Conservation (phyloP, 2,329 filamentous ascomycete genomes). For the Lojkania enalia region DNA sequence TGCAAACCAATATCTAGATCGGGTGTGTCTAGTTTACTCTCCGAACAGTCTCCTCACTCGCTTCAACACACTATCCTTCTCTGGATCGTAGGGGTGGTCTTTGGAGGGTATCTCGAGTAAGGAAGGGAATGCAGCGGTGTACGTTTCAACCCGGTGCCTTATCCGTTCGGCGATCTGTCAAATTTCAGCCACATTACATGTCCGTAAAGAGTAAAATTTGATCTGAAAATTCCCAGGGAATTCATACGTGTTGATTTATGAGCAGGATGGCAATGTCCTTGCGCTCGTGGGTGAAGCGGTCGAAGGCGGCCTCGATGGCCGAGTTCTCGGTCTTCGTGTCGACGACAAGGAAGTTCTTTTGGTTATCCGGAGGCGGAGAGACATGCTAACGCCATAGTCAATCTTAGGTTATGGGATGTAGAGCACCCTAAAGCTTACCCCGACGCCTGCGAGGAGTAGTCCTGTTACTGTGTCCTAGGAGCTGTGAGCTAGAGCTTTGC, state of each 20-base stretch:
- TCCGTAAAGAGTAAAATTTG: no score
- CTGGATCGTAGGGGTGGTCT: slow-evolving; percentile 97
- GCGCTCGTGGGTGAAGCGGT: slow-evolving; percentile 81
- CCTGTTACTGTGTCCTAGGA: slow-evolving; percentile 90
- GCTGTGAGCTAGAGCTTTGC: slow-evolving; percentile 16
- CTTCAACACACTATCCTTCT: slow-evolving; percentile 96
- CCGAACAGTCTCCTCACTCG: slow-evolving; percentile 76
- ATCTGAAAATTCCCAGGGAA: no score
- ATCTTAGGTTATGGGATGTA: background rate
- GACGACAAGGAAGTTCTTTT: slow-evolving; percentile 98
- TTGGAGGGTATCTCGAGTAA: slow-evolving; percentile 97
- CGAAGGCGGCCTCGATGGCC: slow-evolving; percentile 87
- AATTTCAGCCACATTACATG: slow-evolving; percentile 4
- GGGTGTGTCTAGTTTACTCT: no score
- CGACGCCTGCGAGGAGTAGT: slow-evolving; percentile 90
- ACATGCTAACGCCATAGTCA: slow-evolving; percentile 69
- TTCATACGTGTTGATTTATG: slow-evolving; percentile 94
- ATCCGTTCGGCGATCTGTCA: slow-evolving; percentile 88
- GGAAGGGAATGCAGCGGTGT: slow-evolving; percentile 93
- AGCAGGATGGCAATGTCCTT: slow-evolving; percentile 97
- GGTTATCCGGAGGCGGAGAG: slow-evolving; percentile 80
- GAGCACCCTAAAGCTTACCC: slow-evolving; percentile 60
- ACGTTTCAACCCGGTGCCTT: slow-evolving; percentile 84
- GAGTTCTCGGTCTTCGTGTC: slow-evolving; percentile 89
- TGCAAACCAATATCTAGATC: no score